Conservation (phyloP, 2,329 filamentous ascomycete species). For the Epichloe baconii region DNA sequence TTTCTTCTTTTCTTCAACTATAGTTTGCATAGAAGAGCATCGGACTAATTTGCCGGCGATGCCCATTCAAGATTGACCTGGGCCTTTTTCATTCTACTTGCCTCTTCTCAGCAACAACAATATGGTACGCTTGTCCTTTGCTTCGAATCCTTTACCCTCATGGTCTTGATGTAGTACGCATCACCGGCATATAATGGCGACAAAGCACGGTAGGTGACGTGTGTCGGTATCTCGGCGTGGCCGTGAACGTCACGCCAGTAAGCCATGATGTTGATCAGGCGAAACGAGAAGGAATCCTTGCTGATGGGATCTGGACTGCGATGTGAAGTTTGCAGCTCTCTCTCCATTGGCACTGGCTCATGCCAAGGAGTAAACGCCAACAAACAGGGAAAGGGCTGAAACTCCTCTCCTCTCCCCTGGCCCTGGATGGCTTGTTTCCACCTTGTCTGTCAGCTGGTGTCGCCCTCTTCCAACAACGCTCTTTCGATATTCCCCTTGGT, state of each 20-base stretch:
- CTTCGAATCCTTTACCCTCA: conserved; percentile 17
- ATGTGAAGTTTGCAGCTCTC: too few species aligned
- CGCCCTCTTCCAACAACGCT: too few species aligned
- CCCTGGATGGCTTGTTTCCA: too few species aligned
- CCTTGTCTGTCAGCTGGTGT: too few species aligned
- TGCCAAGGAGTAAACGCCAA: too few species aligned
- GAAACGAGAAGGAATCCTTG: too few species aligned
- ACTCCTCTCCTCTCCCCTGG: too few species aligned
- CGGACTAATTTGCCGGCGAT: neutral
- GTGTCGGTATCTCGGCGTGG: neutral
- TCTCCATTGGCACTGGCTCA: too few species aligned
- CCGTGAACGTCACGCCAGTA: conserved; percentile 24
- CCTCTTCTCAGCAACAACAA: conserved; percentile 34
- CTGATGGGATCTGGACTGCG: too few species aligned
- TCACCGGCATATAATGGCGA: conserved; percentile 59
- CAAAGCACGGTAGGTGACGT: conserved; percentile 42
- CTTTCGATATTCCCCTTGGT: too few species aligned
- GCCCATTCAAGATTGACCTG: neutral
- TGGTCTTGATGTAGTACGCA: conserved; percentile 36
- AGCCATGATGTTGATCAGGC: too few species aligned
- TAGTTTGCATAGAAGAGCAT: neutral
- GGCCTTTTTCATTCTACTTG: neutral
- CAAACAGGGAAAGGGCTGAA: too few species aligned
- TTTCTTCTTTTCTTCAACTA: neutral
- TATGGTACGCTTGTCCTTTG: conserved; percentile 24